Conservation (phyloP, 495 filamentous ascomycete genomes). For the Talaromyces ruber region DNA sequence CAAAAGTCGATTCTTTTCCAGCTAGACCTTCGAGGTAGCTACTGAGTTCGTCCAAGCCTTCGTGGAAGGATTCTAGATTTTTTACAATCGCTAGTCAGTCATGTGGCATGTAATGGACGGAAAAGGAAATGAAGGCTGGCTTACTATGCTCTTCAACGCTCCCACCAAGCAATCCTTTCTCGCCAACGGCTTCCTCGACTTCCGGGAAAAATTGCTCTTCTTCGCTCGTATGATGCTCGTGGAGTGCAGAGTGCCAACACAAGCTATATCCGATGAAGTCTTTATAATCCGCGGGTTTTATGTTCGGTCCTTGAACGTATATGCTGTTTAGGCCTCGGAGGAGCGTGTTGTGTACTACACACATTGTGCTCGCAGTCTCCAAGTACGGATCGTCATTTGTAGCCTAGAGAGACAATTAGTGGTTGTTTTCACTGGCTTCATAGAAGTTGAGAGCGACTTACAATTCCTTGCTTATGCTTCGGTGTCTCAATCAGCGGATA, state of each 20-base stretch:
- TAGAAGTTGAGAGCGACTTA: too few species aligned
- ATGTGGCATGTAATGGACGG: neutral
- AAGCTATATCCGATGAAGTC: constrained; percentile 5
- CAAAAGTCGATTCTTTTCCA: neutral
- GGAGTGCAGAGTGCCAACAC: constrained; percentile 2
- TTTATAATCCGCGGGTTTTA: constrained; percentile 1
- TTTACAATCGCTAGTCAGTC: neutral
- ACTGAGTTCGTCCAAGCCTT: neutral
- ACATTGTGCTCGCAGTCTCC: constrained; percentile 6
- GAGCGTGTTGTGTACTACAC: constrained; percentile 1
- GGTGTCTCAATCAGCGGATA: constrained; percentile 3
- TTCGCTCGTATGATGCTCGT: constrained; percentile 4
- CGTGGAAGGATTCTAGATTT: constrained; percentile 2
- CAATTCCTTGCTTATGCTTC: constrained; percentile 1
- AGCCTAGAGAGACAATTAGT: neutral
- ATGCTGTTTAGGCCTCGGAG: constrained; percentile 5
- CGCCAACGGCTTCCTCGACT: constrained; percentile 4
- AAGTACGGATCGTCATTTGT: neutral
- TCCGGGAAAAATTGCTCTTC: constrained; percentile 7
- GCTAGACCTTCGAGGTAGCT: constrained; percentile 3
- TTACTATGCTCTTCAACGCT: constrained; percentile 1
- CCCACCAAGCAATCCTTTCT: constrained; percentile 1
- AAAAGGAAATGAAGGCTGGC: neutral
- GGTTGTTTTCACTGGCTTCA: too few species aligned
- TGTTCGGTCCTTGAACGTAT: constrained; percentile 2